These are phyloP conservation scores for Aurinia saxatilis DNA, from an alignment of 345 rosid genomes.

Conservation along the genomic window DNA sequence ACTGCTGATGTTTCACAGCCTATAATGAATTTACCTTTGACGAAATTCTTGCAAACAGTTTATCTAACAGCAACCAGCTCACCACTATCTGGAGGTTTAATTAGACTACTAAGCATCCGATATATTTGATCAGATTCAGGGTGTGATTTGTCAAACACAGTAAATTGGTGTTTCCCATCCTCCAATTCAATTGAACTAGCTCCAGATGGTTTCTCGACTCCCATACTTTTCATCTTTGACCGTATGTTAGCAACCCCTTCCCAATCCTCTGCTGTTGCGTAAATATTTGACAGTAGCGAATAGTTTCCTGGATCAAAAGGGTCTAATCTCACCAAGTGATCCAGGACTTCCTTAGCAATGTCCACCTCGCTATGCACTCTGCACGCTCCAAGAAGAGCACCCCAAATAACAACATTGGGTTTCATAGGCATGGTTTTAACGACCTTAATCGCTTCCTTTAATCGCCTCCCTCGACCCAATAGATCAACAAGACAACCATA, in stretches of 20 bases:
- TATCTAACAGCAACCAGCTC: constrained; percentile 25
- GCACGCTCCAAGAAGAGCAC: constrained; percentile 76
- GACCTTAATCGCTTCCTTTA: constrained; percentile 62
- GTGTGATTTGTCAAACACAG: constrained; percentile 57
- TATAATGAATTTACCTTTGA: background rate
- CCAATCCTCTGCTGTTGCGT: constrained; percentile 66
- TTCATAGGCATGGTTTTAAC: constrained; percentile 64
- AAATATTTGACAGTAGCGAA: constrained; percentile 57
- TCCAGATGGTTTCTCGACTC: constrained; percentile 59
- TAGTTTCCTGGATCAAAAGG: constrained; percentile 54
- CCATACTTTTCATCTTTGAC: constrained; percentile 47
- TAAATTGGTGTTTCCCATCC: constrained; percentile 53
- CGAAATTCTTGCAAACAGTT: background rate
- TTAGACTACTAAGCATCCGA: constrained; percentile 43
- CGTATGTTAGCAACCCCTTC: constrained; percentile 56
- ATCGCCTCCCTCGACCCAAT: constrained; percentile 67
- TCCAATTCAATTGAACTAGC: constrained; percentile 65
- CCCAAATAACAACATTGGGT: constrained; percentile 79
- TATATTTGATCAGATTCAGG: constrained; percentile 51
- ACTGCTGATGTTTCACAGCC: background rate
- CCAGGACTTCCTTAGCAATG: constrained; percentile 49
- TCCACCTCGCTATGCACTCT: constrained; percentile 49
- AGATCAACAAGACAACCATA: constrained; percentile 88
- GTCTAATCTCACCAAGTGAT: constrained; percentile 37
- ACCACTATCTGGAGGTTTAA: constrained; percentile 25